Base-by-base conservation (phyloP, 306 rosid species). In the Cucurbita maxima region DNA sequence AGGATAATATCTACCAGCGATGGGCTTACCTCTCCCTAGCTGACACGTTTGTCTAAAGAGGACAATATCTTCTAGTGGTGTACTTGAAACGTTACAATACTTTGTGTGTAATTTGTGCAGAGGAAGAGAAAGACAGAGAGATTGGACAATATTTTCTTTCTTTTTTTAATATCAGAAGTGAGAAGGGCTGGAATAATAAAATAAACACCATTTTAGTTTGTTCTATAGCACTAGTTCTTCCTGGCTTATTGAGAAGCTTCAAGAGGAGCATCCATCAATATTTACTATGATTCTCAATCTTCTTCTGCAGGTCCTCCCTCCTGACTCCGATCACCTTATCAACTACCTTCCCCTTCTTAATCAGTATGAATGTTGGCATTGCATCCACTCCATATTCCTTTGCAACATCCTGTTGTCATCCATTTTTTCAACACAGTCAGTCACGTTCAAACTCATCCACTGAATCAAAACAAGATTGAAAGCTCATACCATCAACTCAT, bases 301-400 rank as follows among this genome's bases (percentile, higher is more conserved):
- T 83, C 73, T 73, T 78, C 58, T 79, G 80, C 20, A 92, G 94
- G 44, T 88, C 96, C 19, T 90, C 96, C 74, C 83, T 88, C 68
- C 74, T 88, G 15, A 84, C 88, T 30, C 96, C 98, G 5, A 77
- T 85, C 59, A 83, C 86, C 80, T 16, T 92, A 18, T 88, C 96
- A 12, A 74, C 52, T 12, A 82, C 83, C 40, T 76, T 79, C 16
- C 96, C 96, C 36, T 79, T 87, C 88, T 87, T 88, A 1, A 87
- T 12, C 38, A 92, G 84, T 62, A 88, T 2, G 85, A 90, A 87
- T 41, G 96, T 77, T 69, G 98, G 96, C 86, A 90, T 62, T 79
- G 87, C 82, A 40, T 83, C 79, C 76, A 90, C 91, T 8, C 84
- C 83, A 58, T 55, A 86, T 76, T 84, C 85, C 55, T 67, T 64